Conservation (phyloP, 139 green algal genomes). For the Edaphochlamys debaryana region DNA sequence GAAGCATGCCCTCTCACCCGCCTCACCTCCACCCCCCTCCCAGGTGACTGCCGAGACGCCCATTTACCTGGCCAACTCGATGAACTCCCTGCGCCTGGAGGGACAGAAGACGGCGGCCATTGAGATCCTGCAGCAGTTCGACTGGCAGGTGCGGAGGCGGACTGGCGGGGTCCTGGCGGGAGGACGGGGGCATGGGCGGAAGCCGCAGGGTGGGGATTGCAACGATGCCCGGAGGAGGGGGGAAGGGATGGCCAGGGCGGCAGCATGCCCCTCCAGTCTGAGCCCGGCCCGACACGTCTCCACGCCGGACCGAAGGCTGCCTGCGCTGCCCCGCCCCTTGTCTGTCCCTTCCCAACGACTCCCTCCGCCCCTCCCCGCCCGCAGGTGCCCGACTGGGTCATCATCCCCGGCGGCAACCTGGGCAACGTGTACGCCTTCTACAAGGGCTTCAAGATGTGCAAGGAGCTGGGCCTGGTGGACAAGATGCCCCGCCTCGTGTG, state of each 20-base stretch:
- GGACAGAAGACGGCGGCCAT: conserved; percentile 99
- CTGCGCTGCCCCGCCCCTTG: no score
- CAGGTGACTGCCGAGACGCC: conserved; percentile 93
- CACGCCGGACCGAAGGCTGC: no score
- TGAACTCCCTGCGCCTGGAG: conserved; percentile 98
- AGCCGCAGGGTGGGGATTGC: neutral
- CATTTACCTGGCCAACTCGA: conserved; percentile 99
- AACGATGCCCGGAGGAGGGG: no score
- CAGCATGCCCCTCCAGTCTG: no score
- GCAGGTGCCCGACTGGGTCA: conserved; percentile 96
- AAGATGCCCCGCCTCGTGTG: conserved; percentile 92
- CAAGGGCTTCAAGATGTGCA: conserved; percentile 90
- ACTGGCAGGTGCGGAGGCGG: conserved; percentile 98
- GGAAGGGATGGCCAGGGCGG: no score
- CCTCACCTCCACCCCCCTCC: conserved; percentile 45
- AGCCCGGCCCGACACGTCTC: no score
- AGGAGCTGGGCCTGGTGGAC: conserved; percentile 94
- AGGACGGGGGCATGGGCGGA: conserved; percentile 89
- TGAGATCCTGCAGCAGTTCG: conserved; percentile 99
- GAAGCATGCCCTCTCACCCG: no score
- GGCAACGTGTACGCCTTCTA: conserved; percentile 99
- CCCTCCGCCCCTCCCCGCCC: no score
- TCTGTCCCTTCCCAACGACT: no score
- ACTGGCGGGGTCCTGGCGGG: no score
- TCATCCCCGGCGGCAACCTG: conserved; percentile 98